Percentiles rank a stretch among this genome's conserved stretches.
Evolutionary conservation across 345 rosid species (phyloP).

Genomic region (Populus simonii): DNA sequence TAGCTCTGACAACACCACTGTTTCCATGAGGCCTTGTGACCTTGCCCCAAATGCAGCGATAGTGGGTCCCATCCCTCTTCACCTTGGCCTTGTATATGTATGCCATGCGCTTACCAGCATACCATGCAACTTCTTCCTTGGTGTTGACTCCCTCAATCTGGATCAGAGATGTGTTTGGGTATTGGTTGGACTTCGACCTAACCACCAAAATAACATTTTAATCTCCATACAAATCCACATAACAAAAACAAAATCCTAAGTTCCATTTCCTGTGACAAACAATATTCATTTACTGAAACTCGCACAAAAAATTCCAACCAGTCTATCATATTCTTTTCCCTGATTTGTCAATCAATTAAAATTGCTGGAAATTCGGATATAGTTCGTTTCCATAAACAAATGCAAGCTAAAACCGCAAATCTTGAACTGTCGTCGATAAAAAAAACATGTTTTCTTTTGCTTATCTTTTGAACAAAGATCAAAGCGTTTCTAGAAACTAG

Average conservation of each 20-base stretch:
- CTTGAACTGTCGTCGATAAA: background rate
- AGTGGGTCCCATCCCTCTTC: slow-evolving; percentile 75
- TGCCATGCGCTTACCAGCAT: slow-evolving; percentile 82
- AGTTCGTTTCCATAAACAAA: background rate
- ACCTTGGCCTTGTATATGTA: slow-evolving; percentile 92
- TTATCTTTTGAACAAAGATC: background rate
- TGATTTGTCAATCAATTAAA: background rate
- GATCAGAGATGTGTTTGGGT: slow-evolving; percentile 69
- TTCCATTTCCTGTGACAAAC: background rate
- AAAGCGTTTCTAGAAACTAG: background rate
- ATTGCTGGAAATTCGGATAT: background rate
- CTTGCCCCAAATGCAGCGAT: slow-evolving; percentile 96
- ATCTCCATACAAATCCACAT: background rate
- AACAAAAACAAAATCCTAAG: background rate
- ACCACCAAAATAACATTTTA: background rate
- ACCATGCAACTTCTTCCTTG: slow-evolving; percentile 79
- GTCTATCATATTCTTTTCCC: background rate
- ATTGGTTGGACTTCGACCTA: slow-evolving; percentile 90
- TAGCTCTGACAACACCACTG: slow-evolving; percentile 86
- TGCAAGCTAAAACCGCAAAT: background rate
- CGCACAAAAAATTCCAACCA: background rate
- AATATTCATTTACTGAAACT: background rate
- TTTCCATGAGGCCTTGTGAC: slow-evolving; percentile 87
- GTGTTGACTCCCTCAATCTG: slow-evolving; percentile 94
- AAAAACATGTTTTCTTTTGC: background rate